Evolutionary conservation across 2,329 filamentous ascomycete species (phyloP).

Genomic region (Penicillium sp.): DNA sequence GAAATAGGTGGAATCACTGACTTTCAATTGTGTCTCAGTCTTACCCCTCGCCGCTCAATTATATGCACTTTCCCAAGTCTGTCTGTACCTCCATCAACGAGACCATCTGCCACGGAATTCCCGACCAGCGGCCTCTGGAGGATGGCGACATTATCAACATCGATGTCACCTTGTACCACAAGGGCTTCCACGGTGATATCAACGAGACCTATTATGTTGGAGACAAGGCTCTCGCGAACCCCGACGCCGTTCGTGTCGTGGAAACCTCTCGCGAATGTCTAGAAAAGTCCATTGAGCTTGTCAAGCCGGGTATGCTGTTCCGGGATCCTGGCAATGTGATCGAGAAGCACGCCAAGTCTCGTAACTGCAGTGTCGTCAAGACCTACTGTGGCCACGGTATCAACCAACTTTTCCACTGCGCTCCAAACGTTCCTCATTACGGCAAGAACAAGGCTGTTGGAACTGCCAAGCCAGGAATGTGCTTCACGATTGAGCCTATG

Average conservation of each 20-base stretch:
- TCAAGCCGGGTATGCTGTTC: conserved; percentile 91
- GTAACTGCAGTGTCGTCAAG: conserved; percentile 84
- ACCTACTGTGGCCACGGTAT: conserved; percentile 97
- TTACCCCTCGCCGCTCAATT: conserved; percentile 92
- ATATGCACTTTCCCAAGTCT: conserved; percentile 95
- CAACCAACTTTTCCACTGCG: conserved; percentile 87
- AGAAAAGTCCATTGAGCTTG: conserved; percentile 82
- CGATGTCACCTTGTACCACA: conserved; percentile 90
- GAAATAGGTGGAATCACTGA: neutral
- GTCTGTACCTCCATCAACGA: conserved; percentile 96
- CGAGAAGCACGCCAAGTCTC: conserved; percentile 86
- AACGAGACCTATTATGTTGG: conserved; percentile 99
- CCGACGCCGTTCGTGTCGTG: conserved; percentile 83
- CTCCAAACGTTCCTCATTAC: conserved; percentile 94
- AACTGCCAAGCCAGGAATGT: conserved; percentile 92
- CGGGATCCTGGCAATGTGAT: conserved; percentile 92
- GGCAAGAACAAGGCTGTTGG: conserved; percentile 98
- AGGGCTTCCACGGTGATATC: conserved; percentile 90
- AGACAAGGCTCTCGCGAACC: conserved; percentile 76
- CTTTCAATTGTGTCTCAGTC: conserved; percentile 56
- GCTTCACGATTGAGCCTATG: conserved; percentile 99
- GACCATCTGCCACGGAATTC: conserved; percentile 97
- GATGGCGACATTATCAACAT: conserved; percentile 98
- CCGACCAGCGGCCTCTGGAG: conserved; percentile 78
- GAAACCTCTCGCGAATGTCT: conserved; percentile 87